These are phyloP conservation scores for Xylariaceae sp. DNA, from an alignment of 2,329 filamentous ascomycete genomes.

Conservation along the genomic window DNA sequence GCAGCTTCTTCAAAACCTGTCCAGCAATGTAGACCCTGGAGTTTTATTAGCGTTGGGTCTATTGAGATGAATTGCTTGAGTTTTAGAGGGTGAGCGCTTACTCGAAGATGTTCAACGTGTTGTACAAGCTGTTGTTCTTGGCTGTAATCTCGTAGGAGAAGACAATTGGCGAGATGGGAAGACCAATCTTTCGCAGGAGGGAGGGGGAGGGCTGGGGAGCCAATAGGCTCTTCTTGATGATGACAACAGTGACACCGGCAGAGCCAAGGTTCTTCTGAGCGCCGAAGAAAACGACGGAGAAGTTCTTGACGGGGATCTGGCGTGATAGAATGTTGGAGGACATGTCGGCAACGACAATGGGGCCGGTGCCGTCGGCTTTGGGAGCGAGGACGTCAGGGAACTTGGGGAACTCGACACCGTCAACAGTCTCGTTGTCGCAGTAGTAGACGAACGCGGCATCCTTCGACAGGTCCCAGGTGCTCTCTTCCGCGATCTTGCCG, in stretches of 20 bases:
- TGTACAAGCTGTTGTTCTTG: conserved; percentile 94
- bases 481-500: conserved; percentile 45
- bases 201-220: conserved; percentile 64
- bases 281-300: conserved; percentile 81
- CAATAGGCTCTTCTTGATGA: conserved; percentile 76
- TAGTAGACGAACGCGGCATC: conserved; percentile 74
- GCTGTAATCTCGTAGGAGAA: conserved; percentile 78
- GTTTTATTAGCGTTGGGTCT: neutral
- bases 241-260: conserved; percentile 78
- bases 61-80: neutral
- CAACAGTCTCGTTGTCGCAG: conserved; percentile 91
- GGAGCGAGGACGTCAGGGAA: conserved; percentile 61
- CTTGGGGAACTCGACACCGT: conserved; percentile 81
- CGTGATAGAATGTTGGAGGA: conserved; percentile 87
- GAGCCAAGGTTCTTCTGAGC: conserved; percentile 92
- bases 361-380: conserved; percentile 54
- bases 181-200: conserved; percentile 65
- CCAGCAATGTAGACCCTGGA: conserved; percentile 80
- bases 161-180: conserved; percentile 75
- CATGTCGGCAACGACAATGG: conserved; percentile 87
- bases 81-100: conserved; percentile 26
- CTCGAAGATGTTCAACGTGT: conserved; percentile 91
- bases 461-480: conserved; percentile 67
- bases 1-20: conserved; percentile 75
- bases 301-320: conserved; percentile 70